Percentiles rank a stretch among this genome's conserved stretches.
phyloP scores from a whole-genome alignment of 2,329 filamentous ascomycete genomes.

The Atkinsonella hypoxylon region DNA sequence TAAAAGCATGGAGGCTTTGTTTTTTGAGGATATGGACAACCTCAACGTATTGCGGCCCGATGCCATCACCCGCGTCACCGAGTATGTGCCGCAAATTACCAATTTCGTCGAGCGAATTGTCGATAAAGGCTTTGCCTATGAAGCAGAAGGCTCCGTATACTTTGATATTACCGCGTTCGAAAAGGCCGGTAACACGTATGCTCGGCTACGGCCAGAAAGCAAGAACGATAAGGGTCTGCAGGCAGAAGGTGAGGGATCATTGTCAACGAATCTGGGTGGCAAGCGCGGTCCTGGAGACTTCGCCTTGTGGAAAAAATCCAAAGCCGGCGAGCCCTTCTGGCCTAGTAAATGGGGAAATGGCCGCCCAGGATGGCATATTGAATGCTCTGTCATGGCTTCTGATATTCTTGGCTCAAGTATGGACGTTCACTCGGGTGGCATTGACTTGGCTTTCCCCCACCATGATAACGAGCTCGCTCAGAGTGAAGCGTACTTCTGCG shows the following conservation, averaged over 20 bases:
- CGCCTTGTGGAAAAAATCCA: constrained; percentile 86
- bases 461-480: constrained; percentile 90
- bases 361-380: constrained; percentile 91
- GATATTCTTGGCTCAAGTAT: constrained; percentile 74
- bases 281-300: constrained; percentile 79
- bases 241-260: constrained; percentile 80
- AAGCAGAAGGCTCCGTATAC: constrained; percentile 75
- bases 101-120: constrained; percentile 74
- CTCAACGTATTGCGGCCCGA: constrained; percentile 79
- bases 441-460: constrained; percentile 84
- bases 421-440: constrained; percentile 87
- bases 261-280: constrained; percentile 47
- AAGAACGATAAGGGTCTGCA: constrained; percentile 71
- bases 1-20: constrained; percentile 73
- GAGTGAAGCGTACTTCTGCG: constrained; percentile 70
- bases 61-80: constrained; percentile 77
- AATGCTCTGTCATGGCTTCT: constrained; percentile 92
- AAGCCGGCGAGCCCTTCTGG: constrained; percentile 87
- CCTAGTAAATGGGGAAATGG: constrained; percentile 77
- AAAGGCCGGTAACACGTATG: constrained; percentile 71
- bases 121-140: constrained; percentile 76
- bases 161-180: constrained; percentile 88
- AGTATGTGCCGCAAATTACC: constrained; percentile 81
- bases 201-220: constrained; percentile 74
- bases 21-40: constrained; percentile 76